Evolutionary conservation across 805 yeast genomes (phyloP), one percentile per base, ranked within the genome.

Genomic region (Blastobotrys parvus): DNA sequence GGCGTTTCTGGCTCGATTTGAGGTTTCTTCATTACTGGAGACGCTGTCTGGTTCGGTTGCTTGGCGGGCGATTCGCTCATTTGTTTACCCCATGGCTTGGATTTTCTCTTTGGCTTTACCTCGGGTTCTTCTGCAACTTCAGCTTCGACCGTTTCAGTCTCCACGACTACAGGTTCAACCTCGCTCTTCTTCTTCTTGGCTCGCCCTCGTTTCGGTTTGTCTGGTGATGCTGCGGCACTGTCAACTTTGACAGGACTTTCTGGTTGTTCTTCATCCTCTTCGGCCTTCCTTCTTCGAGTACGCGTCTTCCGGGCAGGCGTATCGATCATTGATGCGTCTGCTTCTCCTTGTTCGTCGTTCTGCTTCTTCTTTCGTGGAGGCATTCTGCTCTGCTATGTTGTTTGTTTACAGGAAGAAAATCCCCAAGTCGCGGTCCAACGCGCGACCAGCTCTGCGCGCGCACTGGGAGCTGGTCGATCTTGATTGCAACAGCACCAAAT

Each of bases 321-420:
- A 32, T 30, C 44, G 27, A 35, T 35, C 35, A 31, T 10, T 18
- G 43, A 13, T 38, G 10, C 38, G 23, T 18, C 21, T 13, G n/a
- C 35, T 22, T 33, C 38, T 20, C 36, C 20, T 7, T 13, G 16
- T 17, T 38, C 34, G 13, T 20, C 32, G 5, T n/a, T 36, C 25
- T 16, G 15, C 38, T 40, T 40, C 43, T 39, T 39, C 19, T 40
- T 40, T 27, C 38, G 20, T 19, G 43, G 41, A 10, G 41, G 32
- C 41, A 38, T 38, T 37, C 18, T 15, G 8, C n/a, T 16, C n/a
- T 31, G n/a, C n/a, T n/a, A n/a, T n/a, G n/a, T n/a, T n/a, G n/a
- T n/a, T n/a, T n/a, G n/a, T n/a, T n/a, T n/a, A n/a, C n/a, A n/a
- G n/a, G n/a, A n/a, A n/a, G n/a, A n/a, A n/a, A n/a, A n/a, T n/a